Evolutionary conservation across 2,329 filamentous ascomycete species (phyloP).

Genomic region (Chaetomiaceae sp.): DNA sequence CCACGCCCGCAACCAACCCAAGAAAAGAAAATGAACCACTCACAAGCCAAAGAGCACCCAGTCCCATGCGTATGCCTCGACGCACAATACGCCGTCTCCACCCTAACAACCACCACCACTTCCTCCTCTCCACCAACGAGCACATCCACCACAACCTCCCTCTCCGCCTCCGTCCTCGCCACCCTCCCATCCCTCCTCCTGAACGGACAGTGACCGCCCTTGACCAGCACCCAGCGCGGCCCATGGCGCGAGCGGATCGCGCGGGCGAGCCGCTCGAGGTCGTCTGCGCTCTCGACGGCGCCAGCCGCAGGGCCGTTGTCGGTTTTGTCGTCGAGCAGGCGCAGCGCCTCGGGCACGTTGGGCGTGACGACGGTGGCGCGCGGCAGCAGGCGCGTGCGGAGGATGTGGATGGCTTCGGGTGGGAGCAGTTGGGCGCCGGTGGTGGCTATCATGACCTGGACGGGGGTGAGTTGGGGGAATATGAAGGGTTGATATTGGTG

Average conservation of each 20-base stretch:
- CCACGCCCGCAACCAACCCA: too few species aligned
- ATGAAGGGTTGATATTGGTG: background rate
- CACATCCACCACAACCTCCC: slow-evolving; percentile 67
- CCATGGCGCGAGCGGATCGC: slow-evolving; percentile 58
- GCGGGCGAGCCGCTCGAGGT: slow-evolving; percentile 63
- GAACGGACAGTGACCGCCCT: slow-evolving; percentile 86
- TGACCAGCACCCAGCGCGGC: slow-evolving; percentile 74
- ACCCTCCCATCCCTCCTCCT: slow-evolving; percentile 52
- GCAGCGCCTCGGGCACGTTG: slow-evolving; percentile 67
- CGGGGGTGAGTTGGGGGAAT: background rate
- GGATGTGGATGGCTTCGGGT: slow-evolving; percentile 52
- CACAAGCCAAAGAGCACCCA: slow-evolving; percentile 86
- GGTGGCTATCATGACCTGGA: slow-evolving; percentile 84
- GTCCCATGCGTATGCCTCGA: slow-evolving; percentile 89
- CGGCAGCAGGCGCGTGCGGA: slow-evolving; percentile 57
- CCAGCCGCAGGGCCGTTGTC: slow-evolving; percentile 34
- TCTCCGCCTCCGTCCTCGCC: slow-evolving; percentile 53
- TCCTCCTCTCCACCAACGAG: slow-evolving; percentile 53
- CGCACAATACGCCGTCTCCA: slow-evolving; percentile 65
- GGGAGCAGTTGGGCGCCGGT: slow-evolving; percentile 67
- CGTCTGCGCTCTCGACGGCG: slow-evolving; percentile 50
- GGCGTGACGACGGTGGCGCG: slow-evolving; percentile 65
- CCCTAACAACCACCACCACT: slow-evolving; percentile 34
- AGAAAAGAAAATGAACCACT: slow-evolving; percentile 33
- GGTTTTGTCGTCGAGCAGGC: slow-evolving; percentile 49